Evolutionary conservation across 345 rosid genomes (phyloP).

Genomic region (Garcia nutans): DNA sequence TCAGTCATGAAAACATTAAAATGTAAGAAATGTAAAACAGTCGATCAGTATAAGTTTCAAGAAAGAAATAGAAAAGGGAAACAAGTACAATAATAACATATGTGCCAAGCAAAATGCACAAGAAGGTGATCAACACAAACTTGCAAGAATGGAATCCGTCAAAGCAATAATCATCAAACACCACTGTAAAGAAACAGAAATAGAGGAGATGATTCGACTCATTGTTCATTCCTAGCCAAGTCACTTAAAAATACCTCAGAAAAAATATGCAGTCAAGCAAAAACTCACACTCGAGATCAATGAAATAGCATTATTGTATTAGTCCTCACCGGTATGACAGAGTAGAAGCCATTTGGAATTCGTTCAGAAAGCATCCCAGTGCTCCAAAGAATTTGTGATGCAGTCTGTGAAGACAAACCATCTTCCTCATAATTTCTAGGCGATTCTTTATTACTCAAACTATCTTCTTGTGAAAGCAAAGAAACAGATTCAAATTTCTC

Average conservation of each 20-base stretch:
- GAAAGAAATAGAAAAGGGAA: neutral
- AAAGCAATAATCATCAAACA: neutral
- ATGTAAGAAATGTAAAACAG: neutral
- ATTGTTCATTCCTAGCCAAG: neutral
- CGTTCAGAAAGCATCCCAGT: constrained; percentile 77
- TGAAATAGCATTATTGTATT: neutral
- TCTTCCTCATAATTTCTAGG: constrained; percentile 63
- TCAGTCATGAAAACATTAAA: neutral
- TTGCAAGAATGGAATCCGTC: neutral
- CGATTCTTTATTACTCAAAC: constrained; percentile 52
- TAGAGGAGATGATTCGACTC: neutral
- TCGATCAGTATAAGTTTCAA: neutral
- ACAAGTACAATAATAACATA: neutral
- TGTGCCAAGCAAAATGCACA: neutral
- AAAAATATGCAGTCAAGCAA: constrained; percentile 6
- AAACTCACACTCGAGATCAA: neutral
- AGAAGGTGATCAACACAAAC: neutral
- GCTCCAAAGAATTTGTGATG: constrained; percentile 88
- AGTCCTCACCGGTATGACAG: constrained; percentile 48
- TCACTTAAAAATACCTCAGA: neutral
- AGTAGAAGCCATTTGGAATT: constrained; percentile 92
- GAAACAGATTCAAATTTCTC: constrained; percentile 72
- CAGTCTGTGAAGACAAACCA: constrained; percentile 59
- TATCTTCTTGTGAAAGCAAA: constrained; percentile 68
- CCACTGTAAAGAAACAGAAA: neutral